phyloP scores from a whole-genome alignment of 768 basidiomycete species.

The Coprinopsis marcescibilis region DNA sequence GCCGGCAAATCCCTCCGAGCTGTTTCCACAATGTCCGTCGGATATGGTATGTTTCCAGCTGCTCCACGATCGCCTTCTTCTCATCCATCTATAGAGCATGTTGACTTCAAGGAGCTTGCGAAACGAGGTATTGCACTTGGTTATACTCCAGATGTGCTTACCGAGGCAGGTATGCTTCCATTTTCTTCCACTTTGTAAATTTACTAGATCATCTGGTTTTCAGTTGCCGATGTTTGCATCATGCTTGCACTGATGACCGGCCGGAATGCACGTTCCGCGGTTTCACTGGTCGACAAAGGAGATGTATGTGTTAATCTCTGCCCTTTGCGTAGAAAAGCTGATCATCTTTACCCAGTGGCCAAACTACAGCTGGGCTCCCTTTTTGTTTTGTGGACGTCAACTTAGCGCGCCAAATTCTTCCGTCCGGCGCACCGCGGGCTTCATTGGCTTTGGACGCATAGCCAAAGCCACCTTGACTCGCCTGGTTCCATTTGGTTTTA shows the following conservation, averaged over 20 bases:
- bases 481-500: conserved; percentile 78
- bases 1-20: conserved; percentile 73
- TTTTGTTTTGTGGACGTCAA: conserved; percentile 80
- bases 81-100: conserved; percentile 56
- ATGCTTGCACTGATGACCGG: conserved; percentile 94
- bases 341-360: conserved; percentile 59
- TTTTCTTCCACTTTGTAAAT: not conserved
- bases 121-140: conserved; percentile 68
- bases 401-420: conserved; percentile 48
- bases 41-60: conserved; percentile 52
- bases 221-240: conserved; percentile 85
- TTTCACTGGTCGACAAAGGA: conserved; percentile 61
- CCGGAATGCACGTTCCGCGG: conserved; percentile 66
- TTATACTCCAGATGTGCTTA: conserved; percentile 91
- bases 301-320: conserved; percentile 38
- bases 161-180: conserved; percentile 65
- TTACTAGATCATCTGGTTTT: not conserved
- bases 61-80: not conserved
- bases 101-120: conserved; percentile 56
- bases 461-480: conserved; percentile 78
- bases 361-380: conserved; percentile 71
- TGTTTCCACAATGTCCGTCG: conserved; percentile 93
- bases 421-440: conserved; percentile 68
- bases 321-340: not conserved
- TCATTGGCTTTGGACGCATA: conserved; percentile 94